These are phyloP conservation scores for Kuraishia borneana DNA, from an alignment of 805 yeast genomes.

Conservation along the genomic window DNA sequence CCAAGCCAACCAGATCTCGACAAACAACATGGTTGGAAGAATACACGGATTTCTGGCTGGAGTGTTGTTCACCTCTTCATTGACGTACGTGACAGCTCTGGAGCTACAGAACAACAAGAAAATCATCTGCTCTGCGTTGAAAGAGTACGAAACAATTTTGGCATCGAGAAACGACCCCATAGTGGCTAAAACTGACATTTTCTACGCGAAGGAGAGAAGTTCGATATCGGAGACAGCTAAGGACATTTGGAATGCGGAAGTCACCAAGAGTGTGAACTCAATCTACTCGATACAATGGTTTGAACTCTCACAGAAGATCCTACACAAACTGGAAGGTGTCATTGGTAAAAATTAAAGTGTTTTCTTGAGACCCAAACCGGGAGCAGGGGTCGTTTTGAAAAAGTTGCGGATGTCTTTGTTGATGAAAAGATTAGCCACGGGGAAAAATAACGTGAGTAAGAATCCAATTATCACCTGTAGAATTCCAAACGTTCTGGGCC, in stretches of 20 bases:
- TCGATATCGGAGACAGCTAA: slow-evolving; percentile 47
- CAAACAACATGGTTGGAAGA: slow-evolving; percentile 26
- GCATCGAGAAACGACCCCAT: slow-evolving; percentile 41
- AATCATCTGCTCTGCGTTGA: slow-evolving; percentile 34
- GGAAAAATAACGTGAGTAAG: slow-evolving; percentile 41
- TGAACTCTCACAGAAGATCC: slow-evolving; percentile 24
- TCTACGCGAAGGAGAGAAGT: slow-evolving; percentile 33
- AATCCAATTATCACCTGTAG: slow-evolving; percentile 38
- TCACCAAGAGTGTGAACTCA: slow-evolving; percentile 53
- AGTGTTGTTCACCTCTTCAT: slow-evolving; percentile 48
- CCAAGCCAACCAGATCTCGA: neutral
- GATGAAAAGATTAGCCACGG: slow-evolving; percentile 43
- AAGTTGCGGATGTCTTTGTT: slow-evolving; percentile 38
- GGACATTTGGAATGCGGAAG: slow-evolving; percentile 74
- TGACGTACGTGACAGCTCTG: slow-evolving; percentile 49
- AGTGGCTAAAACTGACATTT: slow-evolving; percentile 30
- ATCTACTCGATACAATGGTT: slow-evolving; percentile 43
- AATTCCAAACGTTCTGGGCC: slow-evolving; percentile 52
- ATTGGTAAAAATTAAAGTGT: neutral
- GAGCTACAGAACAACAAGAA: slow-evolving; percentile 38
- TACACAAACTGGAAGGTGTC: slow-evolving; percentile 14
- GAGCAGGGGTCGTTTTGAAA: slow-evolving; percentile 16
- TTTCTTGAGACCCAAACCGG: neutral
- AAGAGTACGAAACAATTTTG: slow-evolving; percentile 35
- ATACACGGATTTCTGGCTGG: slow-evolving; percentile 48